Percentiles rank a stretch among this genome's conserved stretches.
These are phyloP conservation scores for Glaciozyma martinii DNA, from an alignment of 768 basidiomycete species.

Conservation along the genomic window DNA sequence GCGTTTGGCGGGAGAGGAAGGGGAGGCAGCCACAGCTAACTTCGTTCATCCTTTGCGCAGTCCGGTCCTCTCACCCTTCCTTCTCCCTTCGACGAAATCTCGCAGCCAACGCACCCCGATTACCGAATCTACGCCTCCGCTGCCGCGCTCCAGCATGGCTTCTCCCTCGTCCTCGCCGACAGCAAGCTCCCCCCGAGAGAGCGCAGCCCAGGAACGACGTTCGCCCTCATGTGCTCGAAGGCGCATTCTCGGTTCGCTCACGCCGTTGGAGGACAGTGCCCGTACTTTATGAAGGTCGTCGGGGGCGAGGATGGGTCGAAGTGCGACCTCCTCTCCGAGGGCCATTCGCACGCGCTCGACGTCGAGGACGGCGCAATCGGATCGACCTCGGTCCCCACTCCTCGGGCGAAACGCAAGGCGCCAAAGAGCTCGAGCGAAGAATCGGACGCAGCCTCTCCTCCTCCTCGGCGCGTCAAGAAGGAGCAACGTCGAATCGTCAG, in stretches of 20 bases:
- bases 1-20: too few species aligned
- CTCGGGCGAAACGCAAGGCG: neutral
- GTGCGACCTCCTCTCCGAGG: neutral
- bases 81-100: neutral
- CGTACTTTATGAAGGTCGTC: neutral
- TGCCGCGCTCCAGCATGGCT: neutral
- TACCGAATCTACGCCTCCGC: neutral
- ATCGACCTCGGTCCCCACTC: too few species aligned
- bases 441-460: neutral
- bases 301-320: neutral
- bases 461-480: neutral
- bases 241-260: fast-evolving
- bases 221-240: neutral
- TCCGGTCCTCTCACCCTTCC: neutral
- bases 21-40: too few species aligned
- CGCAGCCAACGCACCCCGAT: neutral
- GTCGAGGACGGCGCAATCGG: neutral
- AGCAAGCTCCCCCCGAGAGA: neutral
- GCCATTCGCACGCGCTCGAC: neutral
- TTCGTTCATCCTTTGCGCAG: neutral
- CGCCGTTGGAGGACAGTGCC: neutral
- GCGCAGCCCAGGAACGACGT: neutral
- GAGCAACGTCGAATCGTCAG: too few species aligned
- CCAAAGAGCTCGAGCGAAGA: neutral
- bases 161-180: neutral